Conservation (phyloP, 345 rosid genomes). For the Psidium guajava region DNA sequence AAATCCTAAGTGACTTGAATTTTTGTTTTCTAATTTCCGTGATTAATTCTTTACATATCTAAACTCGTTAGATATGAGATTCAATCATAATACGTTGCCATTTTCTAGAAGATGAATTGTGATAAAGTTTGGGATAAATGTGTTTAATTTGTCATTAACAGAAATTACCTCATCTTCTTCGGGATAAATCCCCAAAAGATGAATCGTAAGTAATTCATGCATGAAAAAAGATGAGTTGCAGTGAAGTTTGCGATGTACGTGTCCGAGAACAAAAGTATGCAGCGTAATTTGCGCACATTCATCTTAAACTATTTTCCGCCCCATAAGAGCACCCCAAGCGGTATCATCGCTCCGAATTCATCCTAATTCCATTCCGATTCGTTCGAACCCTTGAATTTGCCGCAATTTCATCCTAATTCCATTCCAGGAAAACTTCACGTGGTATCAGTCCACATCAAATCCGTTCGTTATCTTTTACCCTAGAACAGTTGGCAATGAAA, state of each 20-base stretch:
- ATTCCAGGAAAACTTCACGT: too few relatives aligned
- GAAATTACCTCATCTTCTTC: background rate
- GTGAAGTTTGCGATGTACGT: background rate
- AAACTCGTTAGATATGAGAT: background rate
- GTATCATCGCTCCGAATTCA: too few relatives aligned
- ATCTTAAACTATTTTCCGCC: too few relatives aligned
- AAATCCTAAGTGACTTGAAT: background rate
- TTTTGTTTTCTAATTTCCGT: fast-evolving
- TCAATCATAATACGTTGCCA: background rate
- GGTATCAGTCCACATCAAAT: too few relatives aligned
- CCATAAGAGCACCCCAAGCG: too few relatives aligned
- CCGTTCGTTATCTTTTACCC: too few relatives aligned
- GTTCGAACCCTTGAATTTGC: too few relatives aligned
- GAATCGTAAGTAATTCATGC: background rate
- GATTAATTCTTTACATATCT: background rate
- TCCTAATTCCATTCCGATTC: too few relatives aligned
- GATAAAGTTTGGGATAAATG: background rate
- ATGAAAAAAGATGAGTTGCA: background rate
- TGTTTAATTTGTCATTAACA: background rate
- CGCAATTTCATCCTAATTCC: too few relatives aligned
- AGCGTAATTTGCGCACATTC: too few relatives aligned
- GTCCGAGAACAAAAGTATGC: background rate
- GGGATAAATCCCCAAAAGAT: background rate
- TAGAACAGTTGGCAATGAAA: too few relatives aligned
- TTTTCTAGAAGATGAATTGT: background rate